These are phyloP conservation scores for Xylaria polymorpha DNA, from an alignment of 2,329 filamentous ascomycete species.

Conservation along the genomic window DNA sequence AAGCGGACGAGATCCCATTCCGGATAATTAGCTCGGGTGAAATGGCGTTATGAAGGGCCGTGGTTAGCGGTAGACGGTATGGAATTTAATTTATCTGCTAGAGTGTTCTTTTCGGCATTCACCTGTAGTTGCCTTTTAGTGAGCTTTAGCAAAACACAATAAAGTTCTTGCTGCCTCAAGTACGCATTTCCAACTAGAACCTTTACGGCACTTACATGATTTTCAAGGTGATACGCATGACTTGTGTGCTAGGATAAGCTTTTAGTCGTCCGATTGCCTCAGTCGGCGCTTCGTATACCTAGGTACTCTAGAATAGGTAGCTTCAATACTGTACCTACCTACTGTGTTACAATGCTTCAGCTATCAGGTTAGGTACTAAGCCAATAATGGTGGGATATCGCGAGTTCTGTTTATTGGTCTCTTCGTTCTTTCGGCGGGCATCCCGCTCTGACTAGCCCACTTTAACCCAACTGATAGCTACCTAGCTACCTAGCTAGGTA, in stretches of 20 bases:
- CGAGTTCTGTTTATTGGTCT: neutral
- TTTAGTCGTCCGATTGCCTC: neutral
- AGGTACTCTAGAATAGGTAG: too few species aligned
- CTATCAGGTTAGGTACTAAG: neutral
- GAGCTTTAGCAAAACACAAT: neutral
- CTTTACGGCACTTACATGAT: neutral
- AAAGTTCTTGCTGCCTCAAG: neutral
- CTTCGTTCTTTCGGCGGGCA: too few species aligned
- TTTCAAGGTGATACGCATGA: neutral
- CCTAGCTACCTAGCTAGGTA: neutral
- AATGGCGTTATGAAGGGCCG: constrained; percentile 2
- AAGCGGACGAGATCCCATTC: constrained; percentile 1
- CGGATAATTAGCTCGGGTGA: constrained; percentile 32
- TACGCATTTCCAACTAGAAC: too few species aligned
- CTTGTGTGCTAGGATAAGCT: neutral
- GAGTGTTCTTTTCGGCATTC: constrained; percentile 21
- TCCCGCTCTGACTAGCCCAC: neutral
- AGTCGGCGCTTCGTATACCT: neutral
- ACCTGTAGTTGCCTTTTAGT: neutral
- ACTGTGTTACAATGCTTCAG: neutral
- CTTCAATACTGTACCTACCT: neutral
- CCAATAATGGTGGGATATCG: neutral
- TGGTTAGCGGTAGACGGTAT: neutral
- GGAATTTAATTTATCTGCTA: constrained; percentile 26
- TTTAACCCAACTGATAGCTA: constrained; percentile 12